Evolutionary conservation across 192 early-diverging fungal species (phyloP), one percentile per base, ranked within the genome.

Genomic region (Radiomyces spectabilis): DNA sequence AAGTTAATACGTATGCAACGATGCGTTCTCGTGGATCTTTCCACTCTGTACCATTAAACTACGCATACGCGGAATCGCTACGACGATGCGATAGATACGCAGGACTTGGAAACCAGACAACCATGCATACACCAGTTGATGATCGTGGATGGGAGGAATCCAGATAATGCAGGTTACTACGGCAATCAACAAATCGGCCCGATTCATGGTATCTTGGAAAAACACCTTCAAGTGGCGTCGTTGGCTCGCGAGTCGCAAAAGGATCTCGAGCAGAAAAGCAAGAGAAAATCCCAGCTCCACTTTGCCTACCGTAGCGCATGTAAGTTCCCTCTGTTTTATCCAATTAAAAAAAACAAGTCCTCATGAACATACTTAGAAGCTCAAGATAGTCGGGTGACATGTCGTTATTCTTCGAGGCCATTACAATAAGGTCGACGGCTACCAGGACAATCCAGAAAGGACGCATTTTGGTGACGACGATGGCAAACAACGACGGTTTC

Each of bases 31-130:
- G 4, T 61, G 26, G 7, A 25, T 22, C 15, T 32, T 29, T 38
- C n/a, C 0, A 16, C 32, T 37, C 13, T 13, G 66, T 70, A 76
- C 78, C 55, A 82, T 66, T 50, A 75, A 61, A 25, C 45, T 41
- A 25, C 65, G 55, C 16, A 82, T 41, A 7, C 77, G 65, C 27
- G 75, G 68, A 12, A 74, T 45, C 27, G 71, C 75, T 26, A 82
- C 55, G 10, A 82, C 57, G 15, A 76, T 55, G 1, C 79, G 49
- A 51, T 82, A 82, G 16, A 71, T 63, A 41, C 79, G 53, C 3
- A 76, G 8, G 1, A 82, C 64, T 50, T 77, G 79, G 48, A 82
- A 82, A 3, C 67, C 68, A 15, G 75, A 73, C 15, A 82, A 51
- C 46, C 74, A 82, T 37, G 73, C 51, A 61, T 75, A 82, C 5